Base-by-base conservation (phyloP, 352 stramenopile species). In the Phytophthora foliorum region DNA sequence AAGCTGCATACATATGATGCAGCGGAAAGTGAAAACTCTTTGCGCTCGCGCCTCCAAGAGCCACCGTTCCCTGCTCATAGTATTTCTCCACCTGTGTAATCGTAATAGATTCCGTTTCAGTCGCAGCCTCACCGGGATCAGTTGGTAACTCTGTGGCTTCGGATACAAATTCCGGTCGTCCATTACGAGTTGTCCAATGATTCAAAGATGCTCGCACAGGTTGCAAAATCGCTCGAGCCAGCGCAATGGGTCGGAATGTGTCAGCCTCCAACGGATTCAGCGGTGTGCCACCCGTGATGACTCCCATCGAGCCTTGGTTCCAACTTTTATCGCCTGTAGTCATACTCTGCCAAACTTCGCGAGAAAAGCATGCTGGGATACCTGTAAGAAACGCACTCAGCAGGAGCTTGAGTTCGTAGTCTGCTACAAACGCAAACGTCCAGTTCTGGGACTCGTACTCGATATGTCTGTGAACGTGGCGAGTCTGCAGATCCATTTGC, bases 391-490 rank as follows among this genome's bases (percentile, higher is more conserved):
- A 92, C 19, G 86, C 81, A 34, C 76, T 80, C 9, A 93, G 71
- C 17, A 95, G 63, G n/a, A 94, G 56, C 54, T 92, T 93, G 32
- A 94, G 70, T 51, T 95, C 88, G 41, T 95, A 94, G 58, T 93
- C 86, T 38, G 90, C 81, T 7, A 95, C 85, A 42, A 95, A 94
- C 22, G 88, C 86, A 61, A 86, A 89, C 11, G 85, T 92, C 88
- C 88, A 95, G 61, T 90, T 91, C 60, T 92, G 78, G 13, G 84
- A 93, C 63, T 94, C 88, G 57, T 88, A 95, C 63, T 95, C 88
- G 58, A 95, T 86, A 70, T 95, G 88, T 9, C 80, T 75, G 17
- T 80, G 69, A 14, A 88, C 63, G 22, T 93, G 83, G 36, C 86
- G 84, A 41, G 76, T 80, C 57, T 95, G 88, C 6, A 92, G 62